Percentiles rank a stretch among this genome's conserved stretches.
phyloP scores from a whole-genome alignment of 768 basidiomycete genomes.

The Lactarius akahatsu region DNA sequence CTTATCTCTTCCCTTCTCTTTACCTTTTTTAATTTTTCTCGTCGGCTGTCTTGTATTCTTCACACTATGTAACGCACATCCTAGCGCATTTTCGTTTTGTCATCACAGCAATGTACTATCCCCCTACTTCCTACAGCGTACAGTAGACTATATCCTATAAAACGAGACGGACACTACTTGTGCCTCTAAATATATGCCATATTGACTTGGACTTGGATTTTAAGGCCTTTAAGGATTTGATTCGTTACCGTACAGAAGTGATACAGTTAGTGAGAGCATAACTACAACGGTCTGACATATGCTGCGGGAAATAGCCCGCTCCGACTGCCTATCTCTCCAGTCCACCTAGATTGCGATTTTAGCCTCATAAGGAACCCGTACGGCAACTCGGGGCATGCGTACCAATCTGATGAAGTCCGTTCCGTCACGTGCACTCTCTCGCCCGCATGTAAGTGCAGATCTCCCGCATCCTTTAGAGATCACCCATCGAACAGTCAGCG shows the following conservation, averaged over 20 bases:
- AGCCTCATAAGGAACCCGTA: background rate
- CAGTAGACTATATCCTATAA: constrained; percentile 14
- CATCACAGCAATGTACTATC: constrained; percentile 24
- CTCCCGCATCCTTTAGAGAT: constrained; percentile 59
- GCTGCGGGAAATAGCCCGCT: constrained; percentile 28
- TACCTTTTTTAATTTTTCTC: background rate
- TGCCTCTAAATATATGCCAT: constrained; percentile 5
- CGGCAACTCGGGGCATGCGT: constrained; percentile 30
- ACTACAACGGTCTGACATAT: constrained; percentile 26
- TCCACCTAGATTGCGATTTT: constrained; percentile 27
- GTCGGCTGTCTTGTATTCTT: constrained; percentile 11
- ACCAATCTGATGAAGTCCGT: constrained; percentile 77
- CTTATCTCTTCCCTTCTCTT: constrained; percentile 15
- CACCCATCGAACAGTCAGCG: background rate
- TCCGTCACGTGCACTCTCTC: constrained; percentile 63
- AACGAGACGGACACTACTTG: constrained; percentile 17
- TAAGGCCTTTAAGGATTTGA: background rate
- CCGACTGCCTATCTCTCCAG: constrained; percentile 24
- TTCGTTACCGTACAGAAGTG: background rate
- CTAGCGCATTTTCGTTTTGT: constrained; percentile 27
- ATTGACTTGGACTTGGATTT: constrained; percentile 5
- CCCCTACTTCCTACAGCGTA: constrained; percentile 5
- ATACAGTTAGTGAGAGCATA: constrained; percentile 1
- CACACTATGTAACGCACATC: constrained; percentile 24
- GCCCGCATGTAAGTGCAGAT: constrained; percentile 58